A percentile compares a stretch with the other conserved stretches of the same genome.
Evolutionary conservation across 78 protist species (phyloP).

Genomic region (slime mould (Dictyostelium discoideum)): dicty_2.7 NC_007089.4:5441001-5441500

Average conservation of each 20-base stretch:
- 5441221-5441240: constrained; percentile 47
- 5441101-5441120: not conserved
- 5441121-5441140: not conserved
- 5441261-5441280: constrained; percentile 36
- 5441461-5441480: constrained; percentile 81
- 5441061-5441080: constrained; percentile 29
- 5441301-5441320: constrained; percentile 59
- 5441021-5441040: not conserved
- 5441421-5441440: constrained; percentile 45
- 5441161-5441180: constrained; percentile 26
- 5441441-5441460: constrained; percentile 79
- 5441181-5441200: constrained; percentile 36
- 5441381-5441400: constrained; percentile 78
- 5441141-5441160: constrained; percentile 18
- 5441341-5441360: constrained; percentile 67
- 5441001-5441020: not conserved
- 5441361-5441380: constrained; percentile 69
- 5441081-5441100: not conserved
- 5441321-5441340: constrained; percentile 76
- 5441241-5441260: constrained; percentile 50
- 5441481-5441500: constrained; percentile 74
- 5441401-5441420: constrained; percentile 73
- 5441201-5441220: constrained; percentile 62
- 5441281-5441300: constrained; percentile 70
- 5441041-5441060: constrained; percentile 41